These are phyloP conservation scores for Anisodus tanguticus DNA, from an alignment of 257 asterid genomes.

Conservation along the genomic window DNA sequence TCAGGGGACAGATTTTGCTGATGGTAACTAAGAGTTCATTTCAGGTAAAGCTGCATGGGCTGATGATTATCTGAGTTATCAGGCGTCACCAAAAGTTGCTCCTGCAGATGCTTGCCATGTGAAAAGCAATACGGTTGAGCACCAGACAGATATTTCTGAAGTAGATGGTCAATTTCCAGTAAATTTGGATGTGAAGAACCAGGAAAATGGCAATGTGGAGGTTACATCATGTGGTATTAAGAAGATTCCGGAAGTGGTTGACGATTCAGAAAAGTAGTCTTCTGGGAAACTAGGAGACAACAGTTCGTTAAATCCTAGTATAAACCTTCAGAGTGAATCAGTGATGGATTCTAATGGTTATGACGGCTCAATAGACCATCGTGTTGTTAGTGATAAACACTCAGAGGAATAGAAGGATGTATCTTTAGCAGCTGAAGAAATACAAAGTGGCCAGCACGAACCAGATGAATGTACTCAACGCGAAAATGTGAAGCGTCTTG, in stretches of 20 bases:
- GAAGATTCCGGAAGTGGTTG: conserved; percentile 39
- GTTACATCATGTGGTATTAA: conserved; percentile 11
- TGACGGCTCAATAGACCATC: conserved; percentile 40
- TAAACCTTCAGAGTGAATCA: conserved; percentile 10
- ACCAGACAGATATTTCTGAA: conserved; percentile 39
- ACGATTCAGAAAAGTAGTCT: conserved; percentile 41
- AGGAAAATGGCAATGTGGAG: conserved; percentile 39
- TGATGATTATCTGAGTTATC: conserved; percentile 48
- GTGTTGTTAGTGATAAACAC: conserved; percentile 41
- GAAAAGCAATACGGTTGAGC: conserved; percentile 37
- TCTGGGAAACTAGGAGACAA: conserved; percentile 39
- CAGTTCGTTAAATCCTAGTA: conserved; percentile 44
- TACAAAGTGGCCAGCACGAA: conserved; percentile 35
- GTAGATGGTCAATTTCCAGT: conserved; percentile 35
- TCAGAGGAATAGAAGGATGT: conserved; percentile 42
- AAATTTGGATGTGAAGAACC: conserved; percentile 39
- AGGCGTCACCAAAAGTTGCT: conserved; percentile 35
- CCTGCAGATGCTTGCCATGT: conserved; percentile 35
- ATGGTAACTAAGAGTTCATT: conserved; percentile 39
- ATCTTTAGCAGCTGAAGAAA: conserved; percentile 30
- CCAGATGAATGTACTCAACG: conserved; percentile 42
- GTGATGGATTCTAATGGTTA: conserved; percentile 40
- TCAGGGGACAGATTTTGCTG: conserved; percentile 49
- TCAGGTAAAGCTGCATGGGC: conserved; percentile 56
- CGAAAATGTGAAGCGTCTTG: conserved; percentile 47